Conservation (phyloP, 352 stramenopile genomes). For the Peronospora destructor region DNA sequence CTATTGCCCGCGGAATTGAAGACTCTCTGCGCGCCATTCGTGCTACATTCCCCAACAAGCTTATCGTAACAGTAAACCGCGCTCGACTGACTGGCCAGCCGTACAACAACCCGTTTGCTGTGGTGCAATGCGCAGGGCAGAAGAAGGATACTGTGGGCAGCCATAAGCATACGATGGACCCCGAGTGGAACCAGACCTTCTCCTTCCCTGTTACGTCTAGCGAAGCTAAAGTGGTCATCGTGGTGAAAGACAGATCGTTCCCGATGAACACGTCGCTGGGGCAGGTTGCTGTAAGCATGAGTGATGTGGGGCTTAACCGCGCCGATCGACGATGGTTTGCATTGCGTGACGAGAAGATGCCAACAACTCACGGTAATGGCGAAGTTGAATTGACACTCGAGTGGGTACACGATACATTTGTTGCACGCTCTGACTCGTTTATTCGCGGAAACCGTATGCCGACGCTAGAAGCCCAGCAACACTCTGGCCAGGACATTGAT, state of each 20-base stretch:
- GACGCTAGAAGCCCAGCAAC: slow-evolving; percentile 28
- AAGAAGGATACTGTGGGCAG: slow-evolving; percentile 85
- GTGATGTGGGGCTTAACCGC: slow-evolving; percentile 73
- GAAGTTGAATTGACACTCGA: slow-evolving; percentile 87
- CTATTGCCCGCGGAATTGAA: slow-evolving; percentile 64
- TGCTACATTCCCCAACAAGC: slow-evolving; percentile 83
- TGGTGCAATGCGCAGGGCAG: slow-evolving; percentile 72
- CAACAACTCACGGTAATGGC: slow-evolving; percentile 57
- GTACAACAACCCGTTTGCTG: slow-evolving; percentile 83
- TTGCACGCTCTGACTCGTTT: slow-evolving; percentile 81
- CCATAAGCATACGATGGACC: slow-evolving; percentile 86
- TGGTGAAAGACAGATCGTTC: slow-evolving; percentile 72
- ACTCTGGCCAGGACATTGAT: slow-evolving; percentile 10
- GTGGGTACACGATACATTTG: slow-evolving; percentile 86
- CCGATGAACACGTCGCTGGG: slow-evolving; percentile 71
- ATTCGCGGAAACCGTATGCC: slow-evolving; percentile 60
- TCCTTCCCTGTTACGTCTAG: slow-evolving; percentile 80
- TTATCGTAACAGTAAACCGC: slow-evolving; percentile 86
- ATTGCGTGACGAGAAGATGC: slow-evolving; percentile 62
- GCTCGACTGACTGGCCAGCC: slow-evolving; percentile 74
- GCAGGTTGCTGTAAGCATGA: slow-evolving; percentile 68
- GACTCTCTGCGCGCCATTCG: slow-evolving; percentile 70
- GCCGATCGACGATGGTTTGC: slow-evolving; percentile 76
- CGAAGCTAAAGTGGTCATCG: slow-evolving; percentile 55
- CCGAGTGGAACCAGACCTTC: slow-evolving; percentile 87